Evolutionary conservation across 2,329 filamentous ascomycete species (phyloP).

Genomic region (Talaromyces sp.): DNA sequence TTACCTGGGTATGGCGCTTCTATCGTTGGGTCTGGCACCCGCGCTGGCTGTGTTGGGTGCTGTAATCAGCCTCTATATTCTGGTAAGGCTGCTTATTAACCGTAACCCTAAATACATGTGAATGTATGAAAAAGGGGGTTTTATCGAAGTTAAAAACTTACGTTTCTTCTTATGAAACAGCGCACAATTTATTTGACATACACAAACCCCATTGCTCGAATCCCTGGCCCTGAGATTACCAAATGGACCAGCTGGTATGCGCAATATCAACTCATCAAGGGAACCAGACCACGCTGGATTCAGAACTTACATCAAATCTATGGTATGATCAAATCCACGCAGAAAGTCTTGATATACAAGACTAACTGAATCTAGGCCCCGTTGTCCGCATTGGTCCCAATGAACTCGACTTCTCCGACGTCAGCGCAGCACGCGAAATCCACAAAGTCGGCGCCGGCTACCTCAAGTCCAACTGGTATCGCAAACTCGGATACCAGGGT

Average conservation of each 20-base stretch:
- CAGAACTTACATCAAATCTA: constrained; percentile 32
- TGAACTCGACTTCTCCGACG: constrained; percentile 41
- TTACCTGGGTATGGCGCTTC: background rate
- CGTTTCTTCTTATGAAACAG: background rate
- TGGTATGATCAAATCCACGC: constrained; percentile 21
- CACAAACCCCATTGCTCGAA: constrained; percentile 21
- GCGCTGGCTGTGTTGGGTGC: background rate
- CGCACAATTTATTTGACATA: constrained; percentile 5
- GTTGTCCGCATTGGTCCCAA: constrained; percentile 32
- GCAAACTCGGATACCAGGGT: constrained; percentile 22
- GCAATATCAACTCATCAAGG: constrained; percentile 26
- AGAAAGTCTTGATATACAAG: background rate
- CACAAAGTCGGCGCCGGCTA: constrained; percentile 35
- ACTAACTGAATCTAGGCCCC: constrained; percentile 26
- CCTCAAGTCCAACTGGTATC: constrained; percentile 38
- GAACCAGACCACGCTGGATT: constrained; percentile 26
- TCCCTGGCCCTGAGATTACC: constrained; percentile 29
- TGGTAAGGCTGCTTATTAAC: background rate
- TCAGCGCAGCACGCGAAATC: constrained; percentile 32
- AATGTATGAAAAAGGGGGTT: background rate
- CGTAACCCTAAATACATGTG: background rate
- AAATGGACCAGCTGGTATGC: constrained; percentile 28
- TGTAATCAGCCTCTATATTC: background rate
- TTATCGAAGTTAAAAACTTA: background rate
- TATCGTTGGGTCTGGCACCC: background rate